A percentile compares a stretch with the other conserved stretches of the same genome.
Evolutionary conservation across 257 asterid species (phyloP).

Genomic region (Solanum lycopersicoides): DNA sequence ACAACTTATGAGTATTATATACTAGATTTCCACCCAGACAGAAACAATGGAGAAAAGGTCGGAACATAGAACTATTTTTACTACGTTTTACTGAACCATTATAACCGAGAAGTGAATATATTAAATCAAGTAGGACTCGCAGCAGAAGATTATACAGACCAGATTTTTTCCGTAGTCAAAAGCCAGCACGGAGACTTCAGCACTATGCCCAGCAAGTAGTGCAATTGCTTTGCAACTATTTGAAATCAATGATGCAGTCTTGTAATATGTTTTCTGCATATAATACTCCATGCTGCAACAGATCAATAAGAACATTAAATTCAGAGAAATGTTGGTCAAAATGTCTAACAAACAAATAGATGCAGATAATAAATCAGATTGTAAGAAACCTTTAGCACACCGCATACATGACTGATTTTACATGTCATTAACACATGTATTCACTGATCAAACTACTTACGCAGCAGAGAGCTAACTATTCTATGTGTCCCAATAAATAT

Average conservation of each 20-base stretch:
- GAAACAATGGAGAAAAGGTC: background rate
- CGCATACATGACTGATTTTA: background rate
- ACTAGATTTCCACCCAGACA: background rate
- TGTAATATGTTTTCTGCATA: conserved; percentile 93
- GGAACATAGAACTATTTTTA: background rate
- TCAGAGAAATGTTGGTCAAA: background rate
- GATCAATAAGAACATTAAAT: background rate
- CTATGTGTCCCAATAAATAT: background rate
- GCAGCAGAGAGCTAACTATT: background rate
- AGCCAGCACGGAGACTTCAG: conserved; percentile 82
- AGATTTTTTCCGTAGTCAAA: conserved; percentile 89
- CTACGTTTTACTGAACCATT: background rate
- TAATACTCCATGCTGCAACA: conserved; percentile 76
- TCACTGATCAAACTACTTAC: background rate
- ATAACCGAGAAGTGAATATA: background rate
- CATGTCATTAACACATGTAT: background rate
- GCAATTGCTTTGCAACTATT: conserved; percentile 92
- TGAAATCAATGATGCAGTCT: conserved; percentile 93
- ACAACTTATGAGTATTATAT: background rate
- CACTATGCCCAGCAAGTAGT: conserved; percentile 86
- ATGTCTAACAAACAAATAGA: background rate
- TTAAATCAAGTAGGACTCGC: background rate
- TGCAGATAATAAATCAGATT: background rate
- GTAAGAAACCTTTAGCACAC: background rate
- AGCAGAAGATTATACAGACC: conserved; percentile 33